Base-by-base conservation (phyloP, 148 eudicot genomes). In the Heliamphora exappendiculata region DNA sequence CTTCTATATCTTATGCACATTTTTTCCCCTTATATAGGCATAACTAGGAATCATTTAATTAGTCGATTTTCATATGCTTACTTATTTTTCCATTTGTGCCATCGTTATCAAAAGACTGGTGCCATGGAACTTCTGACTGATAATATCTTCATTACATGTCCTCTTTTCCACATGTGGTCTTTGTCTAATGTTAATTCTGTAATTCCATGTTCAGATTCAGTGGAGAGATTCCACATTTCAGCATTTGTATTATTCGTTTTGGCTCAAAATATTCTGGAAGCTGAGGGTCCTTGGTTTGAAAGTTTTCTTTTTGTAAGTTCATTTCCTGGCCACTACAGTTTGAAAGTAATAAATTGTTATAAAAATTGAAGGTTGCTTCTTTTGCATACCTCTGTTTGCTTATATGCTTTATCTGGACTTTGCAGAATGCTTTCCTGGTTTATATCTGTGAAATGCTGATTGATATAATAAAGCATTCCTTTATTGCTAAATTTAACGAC, bases 241-340 rank as follows among this genome's bases (percentile, higher is more conserved):
- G 93, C 98, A 76, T 94, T 90, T 81, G 69, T 94, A 66, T 77
- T 94, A 80, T 91, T 91, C 78, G 93, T 94, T 75, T 83, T 94
- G 74, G 98, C 97, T 84, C 98, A 94, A 86, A 90, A 94, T 86
- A 87, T 94, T 80, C 85, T 86, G 78, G 98, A 94, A 84, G 98
- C 98, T 26, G 98, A 94, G 81, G 97, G 93, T 72, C 85, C 93
- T 78, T 94, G 98, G 98, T 92, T 94, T 78, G 84, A 87, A 66
- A 94, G 81, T 81, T 94, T 94, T 53, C 88, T 94, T 62, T 83
- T 63, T 63, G 98, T 94, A 85, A 94, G 98, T 87, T 55, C 29
- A 59, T 39, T 75, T 20, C 70, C 66, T 55, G 17, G 67, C 19
- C 13, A 54, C 67, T 36, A 37, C 22, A 19, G 26, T 57, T 59